Evolutionary conservation across 257 asterid genomes (phyloP).

Genomic region (Sherardia arvensis): DNA sequence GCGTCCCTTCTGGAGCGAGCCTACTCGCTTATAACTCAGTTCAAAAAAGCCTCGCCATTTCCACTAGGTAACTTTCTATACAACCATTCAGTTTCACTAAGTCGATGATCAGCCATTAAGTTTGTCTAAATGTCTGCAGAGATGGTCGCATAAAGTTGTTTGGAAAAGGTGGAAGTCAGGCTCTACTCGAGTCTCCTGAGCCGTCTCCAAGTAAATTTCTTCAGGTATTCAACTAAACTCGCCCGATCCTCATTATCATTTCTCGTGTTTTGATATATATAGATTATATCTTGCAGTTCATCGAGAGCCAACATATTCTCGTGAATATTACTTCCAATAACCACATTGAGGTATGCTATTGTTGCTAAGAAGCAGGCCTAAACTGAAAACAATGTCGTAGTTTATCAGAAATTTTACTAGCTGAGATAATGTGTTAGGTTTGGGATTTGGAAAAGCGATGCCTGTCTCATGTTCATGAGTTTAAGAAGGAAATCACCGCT

Average conservation of each 20-base stretch:
- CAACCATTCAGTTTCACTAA: background rate
- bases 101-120: background rate
- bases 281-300: constrained; percentile 48
- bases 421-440: constrained; percentile 36
- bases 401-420: constrained; percentile 2
- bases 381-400: background rate
- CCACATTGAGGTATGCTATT: constrained; percentile 58
- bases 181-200: constrained; percentile 58
- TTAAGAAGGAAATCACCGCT: constrained; percentile 58
- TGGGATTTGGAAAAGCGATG: constrained; percentile 70
- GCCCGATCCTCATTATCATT: background rate
- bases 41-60: constrained; percentile 69
- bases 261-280: constrained; percentile 1
- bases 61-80: constrained; percentile 48
- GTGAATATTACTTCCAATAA: constrained; percentile 57
- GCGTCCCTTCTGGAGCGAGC: constrained; percentile 66
- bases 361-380: background rate
- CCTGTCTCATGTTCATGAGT: constrained; percentile 43
- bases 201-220: constrained; percentile 52
- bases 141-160: constrained; percentile 84
- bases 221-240: constrained; percentile 33
- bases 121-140: constrained; percentile 23
- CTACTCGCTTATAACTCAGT: constrained; percentile 44
- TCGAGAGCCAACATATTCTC: constrained; percentile 64
- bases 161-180: constrained; percentile 70